A percentile compares a stretch with the other conserved stretches of the same genome.
Conservation (phyloP, 83 land plant species). For the Picea abies region DNA sequence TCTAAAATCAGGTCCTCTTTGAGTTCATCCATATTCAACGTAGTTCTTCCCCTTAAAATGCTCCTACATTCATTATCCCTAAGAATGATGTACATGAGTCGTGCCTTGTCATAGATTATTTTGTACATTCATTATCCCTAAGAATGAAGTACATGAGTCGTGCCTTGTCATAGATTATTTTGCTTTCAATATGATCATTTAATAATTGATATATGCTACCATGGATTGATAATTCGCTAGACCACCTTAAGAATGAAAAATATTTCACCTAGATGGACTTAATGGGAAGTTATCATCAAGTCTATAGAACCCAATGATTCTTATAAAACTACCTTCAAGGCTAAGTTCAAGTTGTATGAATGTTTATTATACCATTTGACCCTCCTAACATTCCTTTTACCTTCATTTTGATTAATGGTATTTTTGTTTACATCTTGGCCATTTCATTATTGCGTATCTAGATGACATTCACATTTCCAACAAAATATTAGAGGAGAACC, state of each 20-base stretch:
- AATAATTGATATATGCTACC: not conserved
- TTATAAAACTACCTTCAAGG: not conserved
- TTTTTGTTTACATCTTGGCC: not conserved
- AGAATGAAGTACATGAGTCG: not conserved
- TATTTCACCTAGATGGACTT: not conserved
- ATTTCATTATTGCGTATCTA: not conserved
- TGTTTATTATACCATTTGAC: not conserved
- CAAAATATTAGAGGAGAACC: not conserved
- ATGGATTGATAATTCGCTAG: not conserved
- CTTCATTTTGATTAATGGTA: not conserved
- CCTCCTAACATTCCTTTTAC: not conserved
- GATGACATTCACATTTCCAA: not conserved
- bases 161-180: not conserved
- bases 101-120: too few species aligned
- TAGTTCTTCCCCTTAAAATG: not conserved
- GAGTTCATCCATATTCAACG: not conserved
- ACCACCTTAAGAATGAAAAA: not conserved
- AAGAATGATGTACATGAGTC: too few species aligned
- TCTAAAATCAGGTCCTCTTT: too few species aligned
- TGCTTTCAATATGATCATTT: not conserved
- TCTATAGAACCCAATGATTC: not conserved
- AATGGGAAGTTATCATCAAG: not conserved
- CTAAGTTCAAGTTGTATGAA: not conserved
- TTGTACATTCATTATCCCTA: too few species aligned
- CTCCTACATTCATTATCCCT: not conserved